Percentiles rank a stretch among this genome's conserved stretches.
These are phyloP conservation scores for Artemisia princeps DNA, from an alignment of 140 eudicot genomes.

Conservation along the genomic window DNA sequence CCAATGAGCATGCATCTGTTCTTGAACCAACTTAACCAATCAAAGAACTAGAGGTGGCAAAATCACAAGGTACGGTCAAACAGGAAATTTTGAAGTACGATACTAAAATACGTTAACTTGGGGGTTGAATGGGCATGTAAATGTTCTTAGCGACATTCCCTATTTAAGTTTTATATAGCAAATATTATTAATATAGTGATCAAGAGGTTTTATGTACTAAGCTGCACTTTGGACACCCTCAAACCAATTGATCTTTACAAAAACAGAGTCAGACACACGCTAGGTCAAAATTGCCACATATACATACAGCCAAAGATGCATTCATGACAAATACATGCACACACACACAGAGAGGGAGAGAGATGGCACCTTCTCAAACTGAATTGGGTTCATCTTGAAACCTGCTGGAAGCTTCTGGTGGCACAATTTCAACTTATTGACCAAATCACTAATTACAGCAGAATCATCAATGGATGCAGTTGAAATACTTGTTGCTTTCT, in stretches of 20 bases:
- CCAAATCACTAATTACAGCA: slow-evolving; percentile 50
- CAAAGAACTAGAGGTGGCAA: not conserved
- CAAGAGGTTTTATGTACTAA: not conserved
- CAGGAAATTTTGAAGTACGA: not conserved
- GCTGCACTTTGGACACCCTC: too few species aligned
- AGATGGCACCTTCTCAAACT: slow-evolving; percentile 67
- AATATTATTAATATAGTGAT: too few species aligned
- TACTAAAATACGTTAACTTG: too few species aligned
- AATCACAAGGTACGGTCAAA: not conserved
- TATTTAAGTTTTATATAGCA: too few species aligned
- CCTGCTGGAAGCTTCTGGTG: slow-evolving; percentile 49
- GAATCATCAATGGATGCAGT: slow-evolving; percentile 74
- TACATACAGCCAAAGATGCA: not conserved
- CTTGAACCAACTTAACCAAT: not conserved
- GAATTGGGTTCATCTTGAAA: slow-evolving; percentile 74
- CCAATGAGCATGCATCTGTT: not conserved
- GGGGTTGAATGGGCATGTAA: too few species aligned
- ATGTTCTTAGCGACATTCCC: too few species aligned
- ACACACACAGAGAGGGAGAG: slow-evolving; percentile 3
- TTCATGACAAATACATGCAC: not conserved
- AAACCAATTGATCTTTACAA: not conserved
- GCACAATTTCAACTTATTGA: slow-evolving; percentile 45
- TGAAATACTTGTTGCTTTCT: slow-evolving; percentile 59
- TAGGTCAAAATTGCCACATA: not conserved
- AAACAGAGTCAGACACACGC: not conserved